Percentiles rank a stretch among this genome's conserved stretches.
phyloP scores from a whole-genome alignment of 805 yeast genomes.

The Candida boleticola region DNA sequence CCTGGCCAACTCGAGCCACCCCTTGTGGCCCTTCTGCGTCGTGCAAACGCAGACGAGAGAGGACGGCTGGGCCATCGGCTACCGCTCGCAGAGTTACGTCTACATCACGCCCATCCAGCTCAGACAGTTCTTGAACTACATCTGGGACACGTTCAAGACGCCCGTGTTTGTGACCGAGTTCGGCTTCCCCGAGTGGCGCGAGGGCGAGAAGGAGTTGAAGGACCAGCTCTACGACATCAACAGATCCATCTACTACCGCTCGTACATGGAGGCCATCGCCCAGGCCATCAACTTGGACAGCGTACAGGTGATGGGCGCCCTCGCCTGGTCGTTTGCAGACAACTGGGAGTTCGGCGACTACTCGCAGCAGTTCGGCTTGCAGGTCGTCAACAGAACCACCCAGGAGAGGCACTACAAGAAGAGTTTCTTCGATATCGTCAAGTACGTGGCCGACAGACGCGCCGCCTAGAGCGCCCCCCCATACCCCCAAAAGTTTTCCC shows the following conservation, averaged over 20 bases:
- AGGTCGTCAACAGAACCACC: slow-evolving; percentile 24
- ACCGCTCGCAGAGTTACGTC: slow-evolving; percentile 19
- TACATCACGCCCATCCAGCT: slow-evolving; percentile 22
- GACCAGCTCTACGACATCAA: slow-evolving; percentile 26
- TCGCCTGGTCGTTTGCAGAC: slow-evolving; percentile 34
- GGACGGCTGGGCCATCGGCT: slow-evolving; percentile 21
- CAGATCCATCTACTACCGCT: slow-evolving; percentile 27
- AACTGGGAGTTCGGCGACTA: slow-evolving; percentile 33
- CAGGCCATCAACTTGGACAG: slow-evolving; percentile 21
- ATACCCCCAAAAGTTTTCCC: too few relatives aligned
- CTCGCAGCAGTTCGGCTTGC: slow-evolving; percentile 20
- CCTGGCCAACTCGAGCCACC: slow-evolving; percentile 15
- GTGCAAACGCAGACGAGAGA: slow-evolving; percentile 6
- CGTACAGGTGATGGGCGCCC: slow-evolving; percentile 26
- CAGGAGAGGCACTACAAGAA: slow-evolving; percentile 23
- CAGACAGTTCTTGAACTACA: slow-evolving; percentile 24
- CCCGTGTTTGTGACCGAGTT: slow-evolving; percentile 30
- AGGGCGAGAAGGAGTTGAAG: slow-evolving; percentile 20
- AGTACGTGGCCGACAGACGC: slow-evolving; percentile 14
- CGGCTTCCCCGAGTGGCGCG: slow-evolving; percentile 32
- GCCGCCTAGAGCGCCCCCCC: too few relatives aligned
- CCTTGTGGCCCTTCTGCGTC: slow-evolving; percentile 26
- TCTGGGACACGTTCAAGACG: slow-evolving; percentile 20
- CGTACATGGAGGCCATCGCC: slow-evolving; percentile 23
- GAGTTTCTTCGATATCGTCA: slow-evolving; percentile 15